Evolutionary conservation across 1,284 basidiomycete genomes (phyloP), one percentile per base, ranked within the genome.

Genomic region (Fomes fomentarius): DNA sequence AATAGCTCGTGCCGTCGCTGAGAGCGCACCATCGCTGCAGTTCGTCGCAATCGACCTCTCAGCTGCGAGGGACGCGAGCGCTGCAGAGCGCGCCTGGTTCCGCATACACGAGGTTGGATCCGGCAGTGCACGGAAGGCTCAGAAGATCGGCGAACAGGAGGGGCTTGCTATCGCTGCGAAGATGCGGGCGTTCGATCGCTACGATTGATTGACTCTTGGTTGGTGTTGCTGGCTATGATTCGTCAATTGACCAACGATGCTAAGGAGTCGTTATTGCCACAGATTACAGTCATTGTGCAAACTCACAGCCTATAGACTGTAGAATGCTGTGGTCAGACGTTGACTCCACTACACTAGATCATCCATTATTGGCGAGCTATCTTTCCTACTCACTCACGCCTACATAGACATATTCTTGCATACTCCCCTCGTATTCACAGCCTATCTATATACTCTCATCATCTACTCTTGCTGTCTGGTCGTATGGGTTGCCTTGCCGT

Each of bases 11-110:
- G 28, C 50, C 4, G 19, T 63, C 5, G 58, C 51, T 2, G 50
- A 54, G 30, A 52, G 43, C 28, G 46, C 46, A 35, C 58, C 50
- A 5, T 54, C 52, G 2, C 34, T 63, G 12, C 40, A 19, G 21
- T 59, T 50, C 46, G 17, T 63, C 28, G 47, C 52, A 24, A 43
- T 63, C 31, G 59, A 61, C 47, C 30, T 61, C 9, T 54, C 59
- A 4, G 24, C 39, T 19, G 59, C 50, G 2, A 52, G 43, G 15
- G 56, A 39, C 6, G 50, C 50, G 5, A 40, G 40, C 2, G n/a
- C 15, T 9, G 45, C 31, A 5, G 49, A 56, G 31, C 38, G 44
- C 15, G 54, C 54, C 6, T 58, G 48, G 28, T 61, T 58, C 51
- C 33, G 46, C 15, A 46, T 50, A 6, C 33, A 31, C 22, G 49